Evolutionary conservation across 1,139 yeast species (phyloP), one percentile per base, ranked within the genome.

Genomic region (Kodamaea ohmeri): DNA sequence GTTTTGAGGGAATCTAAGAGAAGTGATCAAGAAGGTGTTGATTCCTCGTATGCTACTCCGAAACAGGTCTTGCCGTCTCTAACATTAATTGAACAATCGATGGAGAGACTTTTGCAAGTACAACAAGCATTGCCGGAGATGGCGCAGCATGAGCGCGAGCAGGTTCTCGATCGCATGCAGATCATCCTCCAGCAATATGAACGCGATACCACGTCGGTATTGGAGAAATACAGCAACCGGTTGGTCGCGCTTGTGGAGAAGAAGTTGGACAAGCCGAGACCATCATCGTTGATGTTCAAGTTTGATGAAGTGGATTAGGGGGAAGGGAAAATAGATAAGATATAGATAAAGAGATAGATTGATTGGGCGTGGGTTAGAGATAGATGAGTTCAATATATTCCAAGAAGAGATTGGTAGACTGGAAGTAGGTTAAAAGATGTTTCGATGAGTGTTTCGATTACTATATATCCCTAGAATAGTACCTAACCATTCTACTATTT

Each of bases 211-310:
- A 14, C 39, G 12, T 40, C 45, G 20, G 13, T 64, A 5, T 50
- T 66, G 32, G 65, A 65, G 40, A 51, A 42, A 12, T 67, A 65
- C 42, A 65, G 73, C 43, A 59, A 64, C 6, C 49, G 52, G 44
- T 52, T 67, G 34, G 38, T 67, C 1, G 47, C 50, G 20, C 27
- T 63, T 25, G 42, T 63, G 21, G 53, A 55, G 35, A 35, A 41
- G 27, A 63, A 61, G 42, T 14, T 38, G 26, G 25, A 24, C 16
- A n/a, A 22, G 22, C 16, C 16, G 35, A 29, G 21, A 20, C 12
- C 34, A 6, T 3, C 34, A 13, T 31, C 34, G 26, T 31, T 31
- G 34, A 34, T 31, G 33, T 20, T 22, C 18, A 26, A 25, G 16
- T 20, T 20, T 4, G 26, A 26, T 28, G 32, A 34, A 7, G 27